phyloP scores from a whole-genome alignment of 495 filamentous ascomycete species.

The Letharia lupina region DNA sequence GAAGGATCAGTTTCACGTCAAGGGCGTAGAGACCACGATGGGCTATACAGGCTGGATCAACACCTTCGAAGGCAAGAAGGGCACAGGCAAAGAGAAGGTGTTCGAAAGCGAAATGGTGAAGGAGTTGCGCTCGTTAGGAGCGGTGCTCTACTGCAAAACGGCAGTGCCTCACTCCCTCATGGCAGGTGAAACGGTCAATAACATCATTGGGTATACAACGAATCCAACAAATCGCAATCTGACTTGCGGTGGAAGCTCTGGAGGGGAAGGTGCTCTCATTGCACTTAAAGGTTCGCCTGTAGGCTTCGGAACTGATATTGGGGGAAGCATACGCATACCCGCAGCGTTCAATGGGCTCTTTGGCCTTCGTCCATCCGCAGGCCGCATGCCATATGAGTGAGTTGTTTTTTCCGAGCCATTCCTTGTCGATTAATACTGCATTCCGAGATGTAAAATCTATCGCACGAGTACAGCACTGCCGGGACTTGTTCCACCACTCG shows the following conservation, averaged over 20 bases:
- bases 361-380: slow-evolving; percentile 43
- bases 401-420: neutral
- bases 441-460: too few relatives aligned
- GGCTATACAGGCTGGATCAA: slow-evolving; percentile 43
- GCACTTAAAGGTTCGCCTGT: slow-evolving; percentile 46
- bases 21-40: slow-evolving; percentile 57
- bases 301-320: slow-evolving; percentile 64
- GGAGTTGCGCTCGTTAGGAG: slow-evolving; percentile 49
- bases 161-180: slow-evolving; percentile 54
- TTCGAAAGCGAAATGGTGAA: slow-evolving; percentile 45
- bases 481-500: neutral
- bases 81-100: slow-evolving; percentile 32
- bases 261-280: slow-evolving; percentile 55
- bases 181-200: slow-evolving; percentile 51
- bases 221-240: slow-evolving; percentile 53
- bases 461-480: neutral
- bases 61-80: slow-evolving; percentile 42
- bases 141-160: slow-evolving; percentile 59
- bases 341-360: slow-evolving; percentile 56
- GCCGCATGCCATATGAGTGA: slow-evolving; percentile 35
- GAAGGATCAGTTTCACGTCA: slow-evolving; percentile 66
- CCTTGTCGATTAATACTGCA: too few relatives aligned
- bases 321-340: slow-evolving; percentile 61
- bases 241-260: slow-evolving; percentile 51
- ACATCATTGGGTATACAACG: slow-evolving; percentile 52